Conservation (phyloP, 2,329 filamentous ascomycete genomes). For the Bisporella sp. region DNA sequence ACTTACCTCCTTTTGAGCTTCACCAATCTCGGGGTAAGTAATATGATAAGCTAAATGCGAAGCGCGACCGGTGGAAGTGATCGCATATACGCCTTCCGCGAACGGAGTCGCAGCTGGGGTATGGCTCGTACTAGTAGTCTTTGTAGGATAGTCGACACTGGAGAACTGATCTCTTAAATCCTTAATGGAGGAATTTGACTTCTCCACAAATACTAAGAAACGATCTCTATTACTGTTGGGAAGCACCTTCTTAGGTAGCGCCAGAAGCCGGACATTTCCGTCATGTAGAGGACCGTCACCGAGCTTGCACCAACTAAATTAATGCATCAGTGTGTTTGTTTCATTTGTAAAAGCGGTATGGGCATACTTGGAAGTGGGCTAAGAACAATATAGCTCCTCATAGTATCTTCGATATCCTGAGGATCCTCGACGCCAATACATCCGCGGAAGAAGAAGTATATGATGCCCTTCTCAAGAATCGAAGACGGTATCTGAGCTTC, state of each 20-base stretch:
- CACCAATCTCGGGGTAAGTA: conserved; percentile 62
- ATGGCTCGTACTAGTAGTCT: conserved; percentile 58
- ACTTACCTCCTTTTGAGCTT: conserved; percentile 59
- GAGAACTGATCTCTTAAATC: conserved; percentile 66
- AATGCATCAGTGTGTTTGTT: background rate
- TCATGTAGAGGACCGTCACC: conserved; percentile 42
- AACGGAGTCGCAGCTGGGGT: conserved; percentile 64
- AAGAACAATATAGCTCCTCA: conserved; percentile 73
- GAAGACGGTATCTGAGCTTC: conserved; percentile 34
- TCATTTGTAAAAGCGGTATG: background rate
- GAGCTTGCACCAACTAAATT: conserved; percentile 53
- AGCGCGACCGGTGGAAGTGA: conserved; percentile 63
- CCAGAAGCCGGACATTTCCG: conserved; percentile 63
- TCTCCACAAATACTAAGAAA: conserved; percentile 81
- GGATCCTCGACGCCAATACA: conserved; percentile 69
- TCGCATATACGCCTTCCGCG: conserved; percentile 81
- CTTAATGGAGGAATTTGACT: conserved; percentile 56
- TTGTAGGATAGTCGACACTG: conserved; percentile 64
- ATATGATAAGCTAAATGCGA: conserved; percentile 76
- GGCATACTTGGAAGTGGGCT: conserved; percentile 52
- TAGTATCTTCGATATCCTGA: conserved; percentile 62
- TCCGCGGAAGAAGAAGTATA: conserved; percentile 85
- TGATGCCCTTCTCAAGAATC: conserved; percentile 78
- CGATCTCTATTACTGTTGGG: conserved; percentile 61
- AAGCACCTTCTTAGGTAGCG: conserved; percentile 78